Base-by-base conservation (phyloP, 768 basidiomycete species). In the Agaricus subrufescens region DNA sequence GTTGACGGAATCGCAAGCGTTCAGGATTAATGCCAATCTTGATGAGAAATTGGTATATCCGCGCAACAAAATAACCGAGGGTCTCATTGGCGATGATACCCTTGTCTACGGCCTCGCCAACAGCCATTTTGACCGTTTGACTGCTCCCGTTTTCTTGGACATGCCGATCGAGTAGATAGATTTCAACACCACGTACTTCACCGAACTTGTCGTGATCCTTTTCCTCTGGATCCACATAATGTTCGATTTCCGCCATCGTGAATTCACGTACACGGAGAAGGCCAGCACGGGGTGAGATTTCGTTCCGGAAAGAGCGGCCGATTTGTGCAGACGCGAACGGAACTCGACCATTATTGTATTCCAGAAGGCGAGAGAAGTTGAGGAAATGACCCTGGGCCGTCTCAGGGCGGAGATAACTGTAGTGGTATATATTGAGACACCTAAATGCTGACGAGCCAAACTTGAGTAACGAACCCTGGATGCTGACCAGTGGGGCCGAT, bases 181-280 rank as follows among this genome's bases (percentile, higher is more conserved):
- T 78, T 49, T 78, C 80, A 58, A 93, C 76, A 63, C 93, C 82
- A 56, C 84, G 84, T 57, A 89, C 84, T 61, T 95, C 91, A 47
- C 68, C 66, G 77, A 98, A 99, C n/a, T 85, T 82, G 26, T 79
- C 74, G 71, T 98, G 97, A 4, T 70, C 73, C 75, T 98, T 99
- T 75, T 97, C 86, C 43, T 81, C 79, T 12, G 97, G 97, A 76
- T 98, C 97, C 62, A 99, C 97, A 61, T 78, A 99, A 75, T 99
- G 97, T 73, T 99, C 97, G 67, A 99, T 97, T 76, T 99, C 97
- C 46, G 94, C 97, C 96, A 98, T 97, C 10, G 93, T 97, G 75
- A 98, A 99, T 71, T 99, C 97, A 62, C 96, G 91, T 31, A 98
- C 96, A 58, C 97, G 94, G 46, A 99, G 81, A 40, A 99, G 80